Percentiles rank a stretch among this genome's conserved stretches.
phyloP scores from a whole-genome alignment of 306 rosid species.

The Quercus variabilis region DNA sequence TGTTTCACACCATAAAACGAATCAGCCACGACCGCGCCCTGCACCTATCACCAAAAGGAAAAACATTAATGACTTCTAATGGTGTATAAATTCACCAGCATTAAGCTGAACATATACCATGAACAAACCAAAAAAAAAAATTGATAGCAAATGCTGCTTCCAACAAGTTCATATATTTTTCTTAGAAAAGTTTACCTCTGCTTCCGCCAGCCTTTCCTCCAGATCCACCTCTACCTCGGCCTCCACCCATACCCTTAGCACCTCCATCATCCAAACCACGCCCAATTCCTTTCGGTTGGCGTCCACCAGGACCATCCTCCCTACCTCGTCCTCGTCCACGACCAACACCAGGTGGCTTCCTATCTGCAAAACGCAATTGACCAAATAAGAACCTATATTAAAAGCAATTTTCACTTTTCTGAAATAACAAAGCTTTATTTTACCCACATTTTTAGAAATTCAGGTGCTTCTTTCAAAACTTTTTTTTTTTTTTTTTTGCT shows the following conservation, averaged over 20 bases:
- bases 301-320: constrained; percentile 78
- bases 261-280: constrained; percentile 87
- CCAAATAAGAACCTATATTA: neutral
- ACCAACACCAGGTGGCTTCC: constrained; percentile 97
- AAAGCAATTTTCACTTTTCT: neutral
- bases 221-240: constrained; percentile 88
- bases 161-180: neutral
- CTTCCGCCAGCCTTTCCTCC: constrained; percentile 75
- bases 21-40: constrained; percentile 69
- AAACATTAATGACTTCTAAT: neutral
- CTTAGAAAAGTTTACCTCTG: constrained; percentile 59
- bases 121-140: neutral
- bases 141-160: neutral
- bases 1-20: constrained; percentile 15
- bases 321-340: constrained; percentile 99
- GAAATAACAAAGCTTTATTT: neutral
- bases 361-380: constrained; percentile 46
- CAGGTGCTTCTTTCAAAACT: neutral
- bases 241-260: constrained; percentile 74
- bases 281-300: constrained; percentile 80
- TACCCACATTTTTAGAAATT: neutral
- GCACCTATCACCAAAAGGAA: constrained; percentile 32
- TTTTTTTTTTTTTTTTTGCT: neutral
- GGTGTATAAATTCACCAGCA: neutral
- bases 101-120: neutral